Conservation (phyloP, 2,329 filamentous ascomycete genomes). For the Aspergillus carbonarius region DNA sequence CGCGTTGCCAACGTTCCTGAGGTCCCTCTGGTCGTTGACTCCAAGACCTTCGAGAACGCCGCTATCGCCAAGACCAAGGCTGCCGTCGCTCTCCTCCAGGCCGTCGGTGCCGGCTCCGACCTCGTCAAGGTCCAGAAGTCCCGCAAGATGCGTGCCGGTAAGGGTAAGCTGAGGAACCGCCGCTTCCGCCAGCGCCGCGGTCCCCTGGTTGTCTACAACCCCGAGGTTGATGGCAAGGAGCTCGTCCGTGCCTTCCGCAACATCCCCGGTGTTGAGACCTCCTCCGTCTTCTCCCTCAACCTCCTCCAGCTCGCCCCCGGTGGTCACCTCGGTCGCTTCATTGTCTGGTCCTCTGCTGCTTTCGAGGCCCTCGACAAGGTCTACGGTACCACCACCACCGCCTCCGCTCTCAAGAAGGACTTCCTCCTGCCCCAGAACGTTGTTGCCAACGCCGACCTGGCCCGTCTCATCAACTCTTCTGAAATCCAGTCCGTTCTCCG, state of each 20-base stretch:
- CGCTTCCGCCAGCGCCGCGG: constrained; percentile 97
- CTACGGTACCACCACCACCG: constrained; percentile 89
- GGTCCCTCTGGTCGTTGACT: constrained; percentile 95
- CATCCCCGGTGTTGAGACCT: constrained; percentile 97
- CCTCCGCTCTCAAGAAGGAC: constrained; percentile 96
- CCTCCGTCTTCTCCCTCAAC: constrained; percentile 89
- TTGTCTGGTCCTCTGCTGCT: constrained; percentile 96
- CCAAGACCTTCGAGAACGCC: constrained; percentile 76
- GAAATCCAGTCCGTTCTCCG: constrained; percentile 96
- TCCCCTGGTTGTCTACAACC: constrained; percentile 96
- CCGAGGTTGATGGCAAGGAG: constrained; percentile 91
- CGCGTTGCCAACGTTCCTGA: constrained; percentile 87
- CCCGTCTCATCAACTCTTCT: constrained; percentile 98
- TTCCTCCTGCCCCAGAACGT: constrained; percentile 93
- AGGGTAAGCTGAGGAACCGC: constrained; percentile 97
- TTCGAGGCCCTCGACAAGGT: constrained; percentile 96
- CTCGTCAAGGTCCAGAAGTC: constrained; percentile 94
- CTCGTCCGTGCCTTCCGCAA: constrained; percentile 96
- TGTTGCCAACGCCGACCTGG: constrained; percentile 90
- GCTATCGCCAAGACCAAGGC: constrained; percentile 84
- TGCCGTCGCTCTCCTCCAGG: constrained; percentile 83
- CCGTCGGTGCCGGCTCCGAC: constrained; percentile 85
- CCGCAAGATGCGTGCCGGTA: constrained; percentile 95
- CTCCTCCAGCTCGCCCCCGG: constrained; percentile 98
- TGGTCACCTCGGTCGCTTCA: constrained; percentile 97